Base-by-base conservation (phyloP, 805 yeast species). In the Saccharomycopsis selenospora region DNA sequence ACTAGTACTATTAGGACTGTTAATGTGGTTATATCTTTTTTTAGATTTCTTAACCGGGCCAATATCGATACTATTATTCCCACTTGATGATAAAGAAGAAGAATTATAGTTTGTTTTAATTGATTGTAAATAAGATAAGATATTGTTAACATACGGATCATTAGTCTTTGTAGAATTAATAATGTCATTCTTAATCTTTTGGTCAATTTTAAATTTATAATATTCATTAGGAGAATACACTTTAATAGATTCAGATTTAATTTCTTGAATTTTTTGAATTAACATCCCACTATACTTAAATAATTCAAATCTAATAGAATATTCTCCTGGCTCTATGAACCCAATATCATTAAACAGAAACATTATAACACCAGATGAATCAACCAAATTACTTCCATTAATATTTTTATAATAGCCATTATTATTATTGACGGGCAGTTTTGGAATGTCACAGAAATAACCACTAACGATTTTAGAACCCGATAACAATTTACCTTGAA, bases 221-320 rank as follows among this genome's bases (percentile, higher is more conserved):
- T 33, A 33, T 33, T 33, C 38, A 20, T 33, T 33, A 5, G 38
- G 38, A 33, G 38, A 14, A 20, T 33, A 33, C 18, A 33, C 38
- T 33, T 10, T 33, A 5, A 33, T 33, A 14, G 38, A 5, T 7
- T 33, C 38, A 33, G 38, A 33, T 6, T 14, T 33, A 5, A 33
- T 5, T 14, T 33, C 38, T 7, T 17, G n/a, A 20, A 33, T 20
- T 33, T 4, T 4, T 20, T 33, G 10, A 17, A 33, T 33, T 14
- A 33, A 14, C 17, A 17, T 20, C 4, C 20, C 38, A 10, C 38
- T 20, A 33, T 33, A 38, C 25, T 38, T 38, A 22, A 18, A 38
- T n/a, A 38, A 38, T 38, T 26, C 44, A 27, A 36, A 33, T 27
- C 13, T 43, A 4, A 43, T 30, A 22, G 17, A n/a, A 28, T 14